phyloP scores from a whole-genome alignment of 768 basidiomycete genomes.

The Lentinula lateritia region DNA sequence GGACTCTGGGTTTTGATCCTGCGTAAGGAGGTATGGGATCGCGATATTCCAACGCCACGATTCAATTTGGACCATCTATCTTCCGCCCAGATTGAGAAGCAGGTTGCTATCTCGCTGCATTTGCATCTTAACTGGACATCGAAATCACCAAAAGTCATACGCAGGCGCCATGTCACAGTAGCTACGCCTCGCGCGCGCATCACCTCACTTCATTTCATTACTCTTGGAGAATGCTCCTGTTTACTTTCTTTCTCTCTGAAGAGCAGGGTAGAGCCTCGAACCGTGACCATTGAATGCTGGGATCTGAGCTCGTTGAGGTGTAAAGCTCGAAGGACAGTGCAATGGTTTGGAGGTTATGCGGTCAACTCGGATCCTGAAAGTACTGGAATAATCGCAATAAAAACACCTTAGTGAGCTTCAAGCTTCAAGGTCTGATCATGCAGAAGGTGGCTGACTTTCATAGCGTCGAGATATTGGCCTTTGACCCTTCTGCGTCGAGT shows the following conservation, averaged over 20 bases:
- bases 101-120: conserved; percentile 31
- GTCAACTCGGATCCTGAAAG: conserved; percentile 36
- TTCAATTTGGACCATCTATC: conserved; percentile 26
- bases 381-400: conserved; percentile 34
- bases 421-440: not conserved
- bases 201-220: conserved; percentile 43
- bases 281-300: conserved; percentile 51
- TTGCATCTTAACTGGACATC: conserved; percentile 49
- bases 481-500: conserved; percentile 29
- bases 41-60: not conserved
- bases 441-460: not conserved
- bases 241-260: conserved; percentile 39
- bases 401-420: conserved; percentile 32
- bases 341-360: conserved; percentile 35
- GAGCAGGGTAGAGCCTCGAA: conserved; percentile 13
- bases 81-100: conserved; percentile 38
- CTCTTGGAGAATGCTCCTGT: conserved; percentile 33
- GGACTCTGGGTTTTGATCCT: not conserved
- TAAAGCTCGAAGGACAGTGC: conserved; percentile 34
- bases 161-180: conserved; percentile 20
- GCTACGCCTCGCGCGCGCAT: conserved; percentile 25
- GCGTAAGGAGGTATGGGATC: not conserved
- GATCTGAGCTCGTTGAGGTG: conserved; percentile 37
- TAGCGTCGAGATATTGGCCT: conserved; percentile 38
- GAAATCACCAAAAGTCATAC: conserved; percentile 25